Evolutionary conservation across 495 filamentous ascomycete genomes (phyloP).

Genomic region (Aspergillus affinis): DNA sequence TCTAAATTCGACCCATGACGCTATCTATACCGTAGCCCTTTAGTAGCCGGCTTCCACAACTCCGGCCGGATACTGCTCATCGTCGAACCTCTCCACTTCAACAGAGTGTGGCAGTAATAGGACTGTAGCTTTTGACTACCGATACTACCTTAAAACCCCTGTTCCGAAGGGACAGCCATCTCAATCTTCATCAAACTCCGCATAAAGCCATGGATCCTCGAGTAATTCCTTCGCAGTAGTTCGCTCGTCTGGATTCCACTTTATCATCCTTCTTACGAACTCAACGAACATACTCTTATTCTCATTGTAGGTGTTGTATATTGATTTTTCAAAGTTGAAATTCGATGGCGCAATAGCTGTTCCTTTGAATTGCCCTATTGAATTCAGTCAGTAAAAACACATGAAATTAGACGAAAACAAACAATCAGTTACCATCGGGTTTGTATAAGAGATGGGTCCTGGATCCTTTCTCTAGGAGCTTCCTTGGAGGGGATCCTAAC

Average conservation of each 20-base stretch:
- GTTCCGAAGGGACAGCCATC: too few species aligned
- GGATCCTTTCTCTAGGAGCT: not conserved
- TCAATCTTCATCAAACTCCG: slow-evolving; percentile 5
- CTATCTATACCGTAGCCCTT: too few species aligned
- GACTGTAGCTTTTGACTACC: too few species aligned
- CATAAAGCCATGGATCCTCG: slow-evolving; percentile 30
- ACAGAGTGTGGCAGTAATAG: too few species aligned
- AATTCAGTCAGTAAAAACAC: slow-evolving; percentile 2
- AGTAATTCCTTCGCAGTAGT: slow-evolving; percentile 32
- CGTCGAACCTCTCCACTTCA: too few species aligned
- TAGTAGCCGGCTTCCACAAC: too few species aligned
- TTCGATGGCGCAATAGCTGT: slow-evolving; percentile 13
- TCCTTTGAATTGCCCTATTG: slow-evolving; percentile 16
- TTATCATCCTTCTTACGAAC: slow-evolving; percentile 33
- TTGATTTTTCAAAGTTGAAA: slow-evolving; percentile 24
- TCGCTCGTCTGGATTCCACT: slow-evolving; percentile 35
- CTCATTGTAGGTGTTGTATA: slow-evolving; percentile 24
- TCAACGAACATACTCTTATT: slow-evolving; percentile 33
- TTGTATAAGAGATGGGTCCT: not conserved
- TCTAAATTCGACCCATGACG: too few species aligned
- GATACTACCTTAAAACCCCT: too few species aligned
- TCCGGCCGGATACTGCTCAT: too few species aligned
- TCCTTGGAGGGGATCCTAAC: slow-evolving; percentile 34
- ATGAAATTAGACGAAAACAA: too few species aligned
- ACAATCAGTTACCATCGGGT: slow-evolving; percentile 7